Conservation (phyloP, 495 filamentous ascomycete genomes). For the Aeminium ludgeri region DNA sequence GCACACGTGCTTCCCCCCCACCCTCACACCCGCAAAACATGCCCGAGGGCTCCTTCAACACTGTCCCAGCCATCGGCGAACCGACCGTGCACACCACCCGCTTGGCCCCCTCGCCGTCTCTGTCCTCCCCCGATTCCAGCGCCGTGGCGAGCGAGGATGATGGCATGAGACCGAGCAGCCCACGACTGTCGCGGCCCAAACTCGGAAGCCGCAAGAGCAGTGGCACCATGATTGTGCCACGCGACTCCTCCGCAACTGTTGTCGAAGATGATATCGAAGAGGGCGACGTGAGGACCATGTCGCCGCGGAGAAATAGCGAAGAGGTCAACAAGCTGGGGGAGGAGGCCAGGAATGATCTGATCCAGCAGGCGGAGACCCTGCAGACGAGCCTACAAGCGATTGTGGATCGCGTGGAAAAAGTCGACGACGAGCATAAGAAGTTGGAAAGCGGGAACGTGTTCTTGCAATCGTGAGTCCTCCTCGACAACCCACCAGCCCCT, state of each 20-base stretch:
- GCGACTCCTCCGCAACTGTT: constrained; percentile 1
- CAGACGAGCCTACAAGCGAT: constrained; percentile 77
- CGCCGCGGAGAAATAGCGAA: constrained; percentile 73
- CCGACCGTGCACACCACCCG: background rate
- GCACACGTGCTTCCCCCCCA: too few species aligned
- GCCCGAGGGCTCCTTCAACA: too few species aligned
- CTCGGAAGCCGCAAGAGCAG: constrained; percentile 28
- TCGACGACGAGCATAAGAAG: constrained; percentile 85
- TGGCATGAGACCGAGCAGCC: background rate
- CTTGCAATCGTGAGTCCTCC: constrained; percentile 42
- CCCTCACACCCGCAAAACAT: too few species aligned
- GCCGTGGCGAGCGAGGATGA: constrained; percentile 13
- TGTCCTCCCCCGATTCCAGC: constrained; percentile 6
- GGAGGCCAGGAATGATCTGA: constrained; percentile 52
- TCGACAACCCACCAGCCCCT: too few species aligned
- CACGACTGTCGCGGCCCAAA: constrained; percentile 6
- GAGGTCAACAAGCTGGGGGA: constrained; percentile 73
- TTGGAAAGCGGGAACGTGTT: constrained; percentile 89
- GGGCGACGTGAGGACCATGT: constrained; percentile 87
- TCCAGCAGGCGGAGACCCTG: constrained; percentile 65
- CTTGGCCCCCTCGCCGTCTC: background rate
- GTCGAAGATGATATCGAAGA: constrained; percentile 31
- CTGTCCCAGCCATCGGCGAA: constrained; percentile 1
- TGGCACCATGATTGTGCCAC: constrained; percentile 41
- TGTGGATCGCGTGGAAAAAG: constrained; percentile 83